A percentile compares a stretch with the other conserved stretches of the same genome.
Conservation (phyloP, 1,139 yeast genomes). For the Lodderomyces parapsilosis region DNA sequence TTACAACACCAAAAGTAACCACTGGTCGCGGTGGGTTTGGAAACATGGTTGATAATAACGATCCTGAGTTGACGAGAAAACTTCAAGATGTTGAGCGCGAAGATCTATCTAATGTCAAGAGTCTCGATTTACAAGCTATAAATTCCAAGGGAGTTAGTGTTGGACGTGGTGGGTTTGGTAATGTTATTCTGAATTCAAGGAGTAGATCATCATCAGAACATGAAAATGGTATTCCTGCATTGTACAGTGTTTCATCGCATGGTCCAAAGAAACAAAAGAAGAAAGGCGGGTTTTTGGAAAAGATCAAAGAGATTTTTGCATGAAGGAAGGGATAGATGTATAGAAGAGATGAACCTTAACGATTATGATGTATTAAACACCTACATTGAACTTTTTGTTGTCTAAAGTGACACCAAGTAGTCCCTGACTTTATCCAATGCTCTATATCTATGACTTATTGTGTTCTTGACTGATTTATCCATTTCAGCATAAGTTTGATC, state of each 20-base stretch:
- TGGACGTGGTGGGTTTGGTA: conserved; percentile 53
- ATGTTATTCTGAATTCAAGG: conserved; percentile 28
- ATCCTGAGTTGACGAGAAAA: conserved; percentile 59
- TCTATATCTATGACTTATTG: conserved; percentile 80
- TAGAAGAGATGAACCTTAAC: not conserved
- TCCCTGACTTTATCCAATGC: conserved; percentile 74
- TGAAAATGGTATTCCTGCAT: conserved; percentile 14
- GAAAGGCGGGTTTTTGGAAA: conserved; percentile 31
- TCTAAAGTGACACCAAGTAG: conserved; percentile 36
- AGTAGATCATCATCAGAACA: conserved; percentile 9
- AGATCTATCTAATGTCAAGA: conserved; percentile 6
- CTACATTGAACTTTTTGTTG: too few species aligned
- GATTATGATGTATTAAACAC: too few species aligned
- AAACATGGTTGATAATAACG: conserved; percentile 66
- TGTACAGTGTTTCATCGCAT: conserved; percentile 28
- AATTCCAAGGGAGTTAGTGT: conserved; percentile 39
- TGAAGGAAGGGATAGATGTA: conserved; percentile 4
- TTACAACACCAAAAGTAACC: conserved; percentile 56
- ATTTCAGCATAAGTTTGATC: conserved; percentile 88
- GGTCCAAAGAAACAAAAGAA: conserved; percentile 18
- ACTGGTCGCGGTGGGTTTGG: conserved; percentile 87
- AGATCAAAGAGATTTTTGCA: conserved; percentile 29
- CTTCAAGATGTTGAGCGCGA: conserved; percentile 65
- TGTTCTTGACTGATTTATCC: conserved; percentile 71
- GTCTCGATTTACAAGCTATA: conserved; percentile 33